phyloP scores from a whole-genome alignment of 192 early-diverging fungal species.

The Linnemannia exigua region DNA sequence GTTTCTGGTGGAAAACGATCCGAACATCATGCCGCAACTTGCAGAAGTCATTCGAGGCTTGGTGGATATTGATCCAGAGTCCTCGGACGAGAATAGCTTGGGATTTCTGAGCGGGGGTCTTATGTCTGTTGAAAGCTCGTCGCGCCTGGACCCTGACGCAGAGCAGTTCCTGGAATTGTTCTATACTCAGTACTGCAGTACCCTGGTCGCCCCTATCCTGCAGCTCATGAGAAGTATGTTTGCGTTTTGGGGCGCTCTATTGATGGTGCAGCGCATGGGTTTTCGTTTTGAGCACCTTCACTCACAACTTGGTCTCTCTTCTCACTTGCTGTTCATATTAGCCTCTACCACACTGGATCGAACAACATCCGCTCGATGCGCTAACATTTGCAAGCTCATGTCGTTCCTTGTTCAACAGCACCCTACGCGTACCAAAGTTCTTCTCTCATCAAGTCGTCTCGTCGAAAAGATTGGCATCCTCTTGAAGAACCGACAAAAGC shows the following conservation, averaged over 20 bases:
- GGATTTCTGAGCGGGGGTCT: constrained; percentile 18
- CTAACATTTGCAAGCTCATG: constrained; percentile 80
- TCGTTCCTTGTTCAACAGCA: constrained; percentile 80
- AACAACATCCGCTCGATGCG: constrained; percentile 57
- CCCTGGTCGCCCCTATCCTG: constrained; percentile 65
- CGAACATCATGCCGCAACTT: constrained; percentile 75
- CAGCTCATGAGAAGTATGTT: not conserved
- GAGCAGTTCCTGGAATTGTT: constrained; percentile 83
- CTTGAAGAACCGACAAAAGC: constrained; percentile 72
- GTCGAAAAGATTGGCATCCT: constrained; percentile 72
- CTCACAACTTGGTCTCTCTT: not conserved
- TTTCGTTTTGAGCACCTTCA: not conserved
- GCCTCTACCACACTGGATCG: constrained; percentile 21
- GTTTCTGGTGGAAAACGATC: constrained; percentile 71
- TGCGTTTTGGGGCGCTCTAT: not conserved
- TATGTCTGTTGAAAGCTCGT: constrained; percentile 16
- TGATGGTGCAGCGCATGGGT: not conserved
- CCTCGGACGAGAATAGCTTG: not conserved
- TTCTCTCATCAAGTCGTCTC: constrained; percentile 71
- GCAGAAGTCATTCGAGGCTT: constrained; percentile 81
- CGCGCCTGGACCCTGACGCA: constrained; percentile 62
- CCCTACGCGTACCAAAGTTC: constrained; percentile 77
- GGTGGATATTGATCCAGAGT: constrained; percentile 68
- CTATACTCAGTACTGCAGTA: constrained; percentile 74
- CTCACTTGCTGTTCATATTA: not conserved